phyloP scores from a whole-genome alignment of 1,284 basidiomycete genomes.

The Heterobasidion irregulare region DNA sequence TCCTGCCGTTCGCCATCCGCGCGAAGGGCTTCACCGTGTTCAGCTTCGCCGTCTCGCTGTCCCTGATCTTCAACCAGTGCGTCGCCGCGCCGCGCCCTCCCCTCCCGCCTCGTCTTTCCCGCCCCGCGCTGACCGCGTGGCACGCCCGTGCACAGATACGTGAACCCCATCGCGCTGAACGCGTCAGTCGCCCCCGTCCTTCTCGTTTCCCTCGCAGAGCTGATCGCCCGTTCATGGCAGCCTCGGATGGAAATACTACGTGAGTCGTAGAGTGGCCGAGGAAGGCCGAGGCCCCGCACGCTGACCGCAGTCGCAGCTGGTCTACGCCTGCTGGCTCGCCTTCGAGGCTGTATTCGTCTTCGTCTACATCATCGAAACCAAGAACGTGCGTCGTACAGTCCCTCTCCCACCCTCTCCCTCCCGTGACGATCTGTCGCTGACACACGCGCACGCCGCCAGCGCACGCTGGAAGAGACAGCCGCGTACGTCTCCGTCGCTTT shows the following conservation, averaged over 20 bases:
- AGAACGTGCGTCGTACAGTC: conserved; percentile 16
- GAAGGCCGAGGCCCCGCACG: background rate
- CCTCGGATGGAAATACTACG: conserved; percentile 27
- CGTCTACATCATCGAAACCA: conserved; percentile 66
- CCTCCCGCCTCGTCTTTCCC: background rate
- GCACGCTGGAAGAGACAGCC: conserved; percentile 23
- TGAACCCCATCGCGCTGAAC: conserved; percentile 32
- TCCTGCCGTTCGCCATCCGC: conserved; percentile 5
- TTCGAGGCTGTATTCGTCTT: conserved; percentile 57
- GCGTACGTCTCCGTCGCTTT: conserved; percentile 13
- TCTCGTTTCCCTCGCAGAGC: background rate
- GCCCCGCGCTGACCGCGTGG: background rate
- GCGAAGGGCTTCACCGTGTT: conserved; percentile 5
- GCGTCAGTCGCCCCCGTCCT: conserved; percentile 15
- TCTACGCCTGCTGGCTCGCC: conserved; percentile 61
- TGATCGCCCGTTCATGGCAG: conserved; percentile 6
- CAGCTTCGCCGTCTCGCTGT: conserved; percentile 16
- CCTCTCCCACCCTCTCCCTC: background rate
- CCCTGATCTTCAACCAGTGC: conserved; percentile 54
- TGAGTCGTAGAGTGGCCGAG: conserved; percentile 7
- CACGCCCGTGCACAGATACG: conserved; percentile 19
- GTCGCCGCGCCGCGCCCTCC: background rate
- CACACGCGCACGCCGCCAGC: conserved; percentile 7
- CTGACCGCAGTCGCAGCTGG: conserved; percentile 28
- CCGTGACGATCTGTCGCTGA: background rate